Conservation (phyloP, 176 grass and related monocot genomes). For the Tuctoria greenei region DNA sequence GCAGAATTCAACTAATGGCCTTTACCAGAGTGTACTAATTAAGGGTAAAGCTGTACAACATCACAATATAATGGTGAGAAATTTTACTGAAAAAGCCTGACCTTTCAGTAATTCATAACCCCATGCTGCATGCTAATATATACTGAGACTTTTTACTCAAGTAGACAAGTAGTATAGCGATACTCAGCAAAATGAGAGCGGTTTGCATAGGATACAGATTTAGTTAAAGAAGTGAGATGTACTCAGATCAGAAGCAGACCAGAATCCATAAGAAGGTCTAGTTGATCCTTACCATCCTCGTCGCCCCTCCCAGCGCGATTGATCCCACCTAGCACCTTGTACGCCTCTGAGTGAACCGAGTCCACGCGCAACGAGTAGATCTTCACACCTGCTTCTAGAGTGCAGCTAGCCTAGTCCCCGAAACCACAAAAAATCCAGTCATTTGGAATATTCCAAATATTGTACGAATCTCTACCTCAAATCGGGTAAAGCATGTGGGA, state of each 20-base stretch:
- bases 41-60: neutral
- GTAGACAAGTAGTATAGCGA: neutral
- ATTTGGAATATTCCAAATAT: neutral
- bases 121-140: neutral
- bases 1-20: neutral
- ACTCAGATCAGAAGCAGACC: neutral
- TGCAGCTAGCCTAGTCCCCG: constrained; percentile 77
- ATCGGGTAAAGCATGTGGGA: neutral
- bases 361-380: constrained; percentile 95
- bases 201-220: constrained; percentile 1
- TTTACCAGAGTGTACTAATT: neutral
- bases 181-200: neutral
- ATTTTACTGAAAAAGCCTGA: neutral
- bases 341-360: constrained; percentile 87
- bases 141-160: neutral
- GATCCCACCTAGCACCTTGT: constrained; percentile 94
- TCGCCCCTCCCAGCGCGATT: constrained; percentile 85
- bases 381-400: constrained; percentile 87
- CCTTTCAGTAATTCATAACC: neutral
- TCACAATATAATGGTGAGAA: constrained; percentile 3
- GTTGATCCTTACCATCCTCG: constrained; percentile 51
- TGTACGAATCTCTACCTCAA: neutral
- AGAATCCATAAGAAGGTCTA: neutral
- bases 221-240: neutral
- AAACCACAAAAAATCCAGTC: constrained; percentile 10